Conservation (phyloP, 176 grass and related monocot species). For the Lolium rigidum region DNA sequence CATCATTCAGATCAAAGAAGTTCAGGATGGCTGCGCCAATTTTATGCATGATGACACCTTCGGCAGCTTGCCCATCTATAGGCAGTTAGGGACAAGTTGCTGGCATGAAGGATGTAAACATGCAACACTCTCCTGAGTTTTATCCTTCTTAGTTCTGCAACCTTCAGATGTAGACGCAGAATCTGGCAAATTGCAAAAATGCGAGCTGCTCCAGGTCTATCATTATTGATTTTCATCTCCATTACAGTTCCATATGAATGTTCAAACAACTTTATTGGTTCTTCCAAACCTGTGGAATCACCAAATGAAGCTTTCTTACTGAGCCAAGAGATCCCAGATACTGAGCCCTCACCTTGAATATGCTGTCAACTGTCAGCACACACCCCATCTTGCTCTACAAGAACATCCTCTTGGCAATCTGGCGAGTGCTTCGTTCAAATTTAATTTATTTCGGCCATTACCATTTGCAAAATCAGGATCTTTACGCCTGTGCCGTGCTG, state of each 20-base stretch:
- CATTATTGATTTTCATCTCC: constrained; percentile 42
- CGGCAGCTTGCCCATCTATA: neutral
- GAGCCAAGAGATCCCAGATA: constrained; percentile 49
- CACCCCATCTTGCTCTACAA: constrained; percentile 30
- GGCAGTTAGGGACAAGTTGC: neutral
- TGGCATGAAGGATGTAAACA: no score
- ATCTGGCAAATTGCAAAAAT: constrained; percentile 60
- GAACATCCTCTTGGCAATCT: constrained; percentile 48
- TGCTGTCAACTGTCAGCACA: constrained; percentile 39
- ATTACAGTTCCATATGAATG: constrained; percentile 45
- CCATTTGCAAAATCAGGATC: constrained; percentile 42
- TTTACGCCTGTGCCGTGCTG: constrained; percentile 32
- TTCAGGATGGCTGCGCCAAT: neutral
- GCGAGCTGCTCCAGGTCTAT: constrained; percentile 26
- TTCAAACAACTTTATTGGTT: constrained; percentile 44
- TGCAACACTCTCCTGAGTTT: constrained; percentile 27
- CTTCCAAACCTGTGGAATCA: constrained; percentile 41
- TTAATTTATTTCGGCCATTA: constrained; percentile 54
- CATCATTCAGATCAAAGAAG: constrained; percentile 79
- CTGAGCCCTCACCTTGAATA: constrained; percentile 35
- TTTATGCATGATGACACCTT: constrained; percentile 31
- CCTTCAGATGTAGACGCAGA: constrained; percentile 46
- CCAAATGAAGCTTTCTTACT: constrained; percentile 56
- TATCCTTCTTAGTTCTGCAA: constrained; percentile 41
- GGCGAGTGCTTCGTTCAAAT: constrained; percentile 67